Conservation (phyloP, 306 rosid genomes). For the Echinosophora koreensis region DNA sequence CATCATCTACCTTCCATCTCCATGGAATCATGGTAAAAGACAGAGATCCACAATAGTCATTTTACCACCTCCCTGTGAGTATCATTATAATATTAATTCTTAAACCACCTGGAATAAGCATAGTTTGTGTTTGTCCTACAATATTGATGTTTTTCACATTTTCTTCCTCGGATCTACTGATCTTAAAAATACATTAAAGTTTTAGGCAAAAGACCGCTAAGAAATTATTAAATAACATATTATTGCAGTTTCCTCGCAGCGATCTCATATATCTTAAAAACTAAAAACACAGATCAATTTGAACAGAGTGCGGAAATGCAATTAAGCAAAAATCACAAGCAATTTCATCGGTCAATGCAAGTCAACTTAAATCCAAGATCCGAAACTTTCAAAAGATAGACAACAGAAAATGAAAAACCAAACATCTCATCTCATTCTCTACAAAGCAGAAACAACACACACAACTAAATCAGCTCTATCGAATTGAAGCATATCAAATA, state of each 20-base stretch:
- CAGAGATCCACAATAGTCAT: not conserved
- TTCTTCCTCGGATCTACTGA: conserved; percentile 8
- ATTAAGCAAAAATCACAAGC: not conserved
- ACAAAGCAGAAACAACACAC: not conserved
- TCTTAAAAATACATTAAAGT: not conserved
- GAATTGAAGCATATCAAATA: not conserved
- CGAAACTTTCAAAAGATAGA: not conserved
- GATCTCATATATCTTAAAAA: not conserved
- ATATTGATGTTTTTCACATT: not conserved
- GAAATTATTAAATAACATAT: not conserved
- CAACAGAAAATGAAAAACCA: conserved; percentile 10
- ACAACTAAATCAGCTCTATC: conserved; percentile 20
- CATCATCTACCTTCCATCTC: not conserved
- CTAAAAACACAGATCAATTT: not conserved
- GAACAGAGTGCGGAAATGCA: not conserved
- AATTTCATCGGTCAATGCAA: conserved; percentile 39
- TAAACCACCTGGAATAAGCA: conserved; percentile 2
- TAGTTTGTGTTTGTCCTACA: not conserved
- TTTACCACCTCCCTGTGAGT: not conserved
- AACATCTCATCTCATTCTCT: not conserved
- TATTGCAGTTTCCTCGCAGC: not conserved
- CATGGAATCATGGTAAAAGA: not conserved
- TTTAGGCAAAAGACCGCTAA: not conserved
- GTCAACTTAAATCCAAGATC: conserved; percentile 44
- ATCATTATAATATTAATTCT: not conserved